A percentile compares a stretch with the other conserved stretches of the same genome.
Evolutionary conservation across 176 grass and related monocot genomes (phyloP).

Genomic region (Oryza rufipogon): DNA sequence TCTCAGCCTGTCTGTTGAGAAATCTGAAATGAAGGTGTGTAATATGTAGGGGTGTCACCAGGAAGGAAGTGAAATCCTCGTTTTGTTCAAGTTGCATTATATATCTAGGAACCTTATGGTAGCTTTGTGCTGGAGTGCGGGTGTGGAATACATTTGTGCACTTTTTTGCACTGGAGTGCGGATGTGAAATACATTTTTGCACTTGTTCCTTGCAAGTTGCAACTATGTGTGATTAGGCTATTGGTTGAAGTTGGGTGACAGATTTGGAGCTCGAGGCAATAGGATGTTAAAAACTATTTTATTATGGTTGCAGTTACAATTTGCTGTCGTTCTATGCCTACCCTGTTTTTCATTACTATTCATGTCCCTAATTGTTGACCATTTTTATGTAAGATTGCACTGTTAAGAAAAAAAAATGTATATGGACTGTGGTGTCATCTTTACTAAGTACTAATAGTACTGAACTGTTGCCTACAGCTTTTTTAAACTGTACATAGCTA

Average conservation of each 20-base stretch:
- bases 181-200: neutral
- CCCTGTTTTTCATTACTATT: neutral
- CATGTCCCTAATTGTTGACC: neutral
- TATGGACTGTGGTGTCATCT: neutral
- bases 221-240: neutral
- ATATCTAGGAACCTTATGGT: neutral
- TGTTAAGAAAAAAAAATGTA: neutral
- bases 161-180: neutral
- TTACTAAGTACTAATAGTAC: neutral
- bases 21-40: neutral
- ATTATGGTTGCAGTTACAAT: neutral
- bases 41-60: neutral
- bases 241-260: slow-evolving; percentile 8
- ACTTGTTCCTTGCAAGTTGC: neutral
- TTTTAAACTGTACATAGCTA: neutral
- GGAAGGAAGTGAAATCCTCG: neutral
- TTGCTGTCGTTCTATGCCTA: slow-evolving; percentile 1
- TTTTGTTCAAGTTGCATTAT: neutral
- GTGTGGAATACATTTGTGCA: neutral
- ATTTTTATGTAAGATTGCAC: neutral
- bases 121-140: neutral
- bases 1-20: neutral
- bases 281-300: neutral
- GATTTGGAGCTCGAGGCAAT: slow-evolving; percentile 4
- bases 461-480: neutral